phyloP scores from a whole-genome alignment of 805 yeast species.

The Wickerhamomyces canadensis region DNA sequence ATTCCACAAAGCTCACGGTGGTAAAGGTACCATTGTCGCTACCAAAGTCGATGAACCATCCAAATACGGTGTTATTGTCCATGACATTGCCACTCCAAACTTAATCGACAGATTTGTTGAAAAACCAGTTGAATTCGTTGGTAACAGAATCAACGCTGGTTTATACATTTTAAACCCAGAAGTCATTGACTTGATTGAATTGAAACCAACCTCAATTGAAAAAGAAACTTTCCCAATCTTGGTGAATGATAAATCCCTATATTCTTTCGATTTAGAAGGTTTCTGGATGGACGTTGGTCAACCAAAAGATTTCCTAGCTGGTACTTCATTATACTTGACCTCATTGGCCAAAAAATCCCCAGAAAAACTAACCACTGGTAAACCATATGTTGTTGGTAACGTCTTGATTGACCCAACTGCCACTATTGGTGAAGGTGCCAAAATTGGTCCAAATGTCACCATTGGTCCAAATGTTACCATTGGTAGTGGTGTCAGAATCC shows the following conservation, averaged over 20 bases:
- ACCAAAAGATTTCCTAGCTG: constrained; percentile 98
- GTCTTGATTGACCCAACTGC: constrained; percentile 95
- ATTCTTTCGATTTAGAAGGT: constrained; percentile 96
- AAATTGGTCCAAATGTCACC: constrained; percentile 97
- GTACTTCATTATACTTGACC: constrained; percentile 87
- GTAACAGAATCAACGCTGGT: constrained; percentile 99
- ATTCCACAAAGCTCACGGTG: constrained; percentile 95
- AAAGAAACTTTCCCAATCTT: constrained; percentile 98
- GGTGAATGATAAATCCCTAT: constrained; percentile 82
- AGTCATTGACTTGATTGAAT: constrained; percentile 92
- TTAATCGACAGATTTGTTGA: constrained; percentile 98
- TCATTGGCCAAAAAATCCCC: constrained; percentile 81
- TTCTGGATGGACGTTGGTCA: constrained; percentile 99
- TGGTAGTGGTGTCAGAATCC: constrained; percentile 98
- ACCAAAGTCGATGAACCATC: constrained; percentile 99
- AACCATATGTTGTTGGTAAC: constrained; percentile 76
- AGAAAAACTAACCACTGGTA: constrained; percentile 53
- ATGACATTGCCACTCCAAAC: constrained; percentile 91
- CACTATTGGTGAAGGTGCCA: constrained; percentile 84
- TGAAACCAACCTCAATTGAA: constrained; percentile 98
- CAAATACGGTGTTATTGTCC: constrained; percentile 99
- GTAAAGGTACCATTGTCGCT: constrained; percentile 97
- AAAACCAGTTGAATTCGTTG: constrained; percentile 98
- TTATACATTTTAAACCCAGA: constrained; percentile 96
- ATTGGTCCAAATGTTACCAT: constrained; percentile 94